phyloP scores from a whole-genome alignment of 2,329 filamentous ascomycete species.

The Coniochaeta ligniaria region DNA sequence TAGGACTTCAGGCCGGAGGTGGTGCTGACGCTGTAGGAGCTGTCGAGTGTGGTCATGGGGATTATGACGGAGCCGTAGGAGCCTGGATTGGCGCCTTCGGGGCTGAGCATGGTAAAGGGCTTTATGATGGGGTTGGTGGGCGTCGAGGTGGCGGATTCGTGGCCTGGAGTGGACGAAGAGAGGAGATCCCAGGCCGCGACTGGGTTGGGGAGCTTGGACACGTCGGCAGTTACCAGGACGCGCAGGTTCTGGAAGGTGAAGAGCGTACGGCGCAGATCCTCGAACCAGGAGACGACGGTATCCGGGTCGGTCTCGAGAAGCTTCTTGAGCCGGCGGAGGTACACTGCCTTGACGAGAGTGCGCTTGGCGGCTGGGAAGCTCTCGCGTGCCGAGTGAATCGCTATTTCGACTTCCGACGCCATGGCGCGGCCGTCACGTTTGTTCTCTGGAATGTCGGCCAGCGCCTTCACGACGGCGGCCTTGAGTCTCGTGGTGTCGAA shows the following conservation, averaged over 20 bases:
- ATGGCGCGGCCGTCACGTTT: conserved; percentile 78
- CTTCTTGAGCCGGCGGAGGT: conserved; percentile 78
- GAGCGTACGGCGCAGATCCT: conserved; percentile 66
- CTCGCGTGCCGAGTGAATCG: conserved; percentile 71
- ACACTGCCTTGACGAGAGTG: conserved; percentile 79
- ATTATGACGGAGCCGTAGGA: conserved; percentile 69
- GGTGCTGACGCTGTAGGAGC: conserved; percentile 76
- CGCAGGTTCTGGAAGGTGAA: conserved; percentile 83
- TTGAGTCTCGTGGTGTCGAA: conserved; percentile 67
- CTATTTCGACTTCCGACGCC: conserved; percentile 60
- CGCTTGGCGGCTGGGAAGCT: conserved; percentile 72
- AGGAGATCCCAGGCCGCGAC: conserved; percentile 73
- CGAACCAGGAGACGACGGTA: conserved; percentile 68
- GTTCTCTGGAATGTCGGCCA: conserved; percentile 85
- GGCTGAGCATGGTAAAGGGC: conserved; percentile 63
- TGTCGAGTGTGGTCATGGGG: conserved; percentile 88
- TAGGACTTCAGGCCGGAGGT: conserved; percentile 68
- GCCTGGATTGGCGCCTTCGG: conserved; percentile 68
- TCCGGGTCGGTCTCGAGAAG: conserved; percentile 71
- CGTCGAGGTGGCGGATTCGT: conserved; percentile 32
- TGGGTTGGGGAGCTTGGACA: conserved; percentile 65
- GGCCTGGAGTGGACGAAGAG: conserved; percentile 33
- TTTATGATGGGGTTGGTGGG: conserved; percentile 64
- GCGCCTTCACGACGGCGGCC: conserved; percentile 66
- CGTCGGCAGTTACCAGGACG: conserved; percentile 73